phyloP scores from a whole-genome alignment of 2,329 filamentous ascomycete genomes.

The Microdochium bolleyi region DNA sequence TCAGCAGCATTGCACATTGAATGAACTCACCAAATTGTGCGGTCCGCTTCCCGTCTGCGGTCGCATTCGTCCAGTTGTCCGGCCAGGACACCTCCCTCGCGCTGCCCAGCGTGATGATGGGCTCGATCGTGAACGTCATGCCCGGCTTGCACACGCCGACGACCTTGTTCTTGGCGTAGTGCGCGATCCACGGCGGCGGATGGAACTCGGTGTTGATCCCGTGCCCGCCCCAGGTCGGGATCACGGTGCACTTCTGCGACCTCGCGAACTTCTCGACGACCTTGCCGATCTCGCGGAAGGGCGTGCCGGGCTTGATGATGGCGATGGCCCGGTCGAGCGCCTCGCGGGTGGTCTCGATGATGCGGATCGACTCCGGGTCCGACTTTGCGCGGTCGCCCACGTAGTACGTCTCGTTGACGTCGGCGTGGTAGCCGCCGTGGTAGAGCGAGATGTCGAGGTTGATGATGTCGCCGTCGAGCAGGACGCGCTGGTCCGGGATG shows the following conservation, averaged over 20 bases:
- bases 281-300: conserved; percentile 85
- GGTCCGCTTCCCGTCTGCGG: conserved; percentile 74
- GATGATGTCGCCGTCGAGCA: conserved; percentile 86
- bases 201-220: conserved; percentile 91
- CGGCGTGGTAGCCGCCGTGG: conserved; percentile 87
- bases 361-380: conserved; percentile 74
- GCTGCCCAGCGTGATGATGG: conserved; percentile 87
- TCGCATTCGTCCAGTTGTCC: conserved; percentile 94
- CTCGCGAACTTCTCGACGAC: conserved; percentile 91
- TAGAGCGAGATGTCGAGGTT: conserved; percentile 94
- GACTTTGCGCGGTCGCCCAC: conserved; percentile 76
- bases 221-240: conserved; percentile 90
- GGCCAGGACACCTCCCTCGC: conserved; percentile 92
- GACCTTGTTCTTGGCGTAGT: conserved; percentile 96
- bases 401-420: conserved; percentile 96
- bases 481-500: conserved; percentile 78
- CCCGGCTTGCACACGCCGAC: conserved; percentile 85
- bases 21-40: conserved; percentile 72
- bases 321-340: conserved; percentile 83
- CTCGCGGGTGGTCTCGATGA: conserved; percentile 84
- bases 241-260: conserved; percentile 70
- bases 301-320: conserved; percentile 80
- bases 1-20: background rate
- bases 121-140: conserved; percentile 97
- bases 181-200: conserved; percentile 82